Percentiles rank a stretch among this genome's conserved stretches.
Conservation (phyloP, 2,329 filamentous ascomycete species). For the Alternaria burnsii region DNA sequence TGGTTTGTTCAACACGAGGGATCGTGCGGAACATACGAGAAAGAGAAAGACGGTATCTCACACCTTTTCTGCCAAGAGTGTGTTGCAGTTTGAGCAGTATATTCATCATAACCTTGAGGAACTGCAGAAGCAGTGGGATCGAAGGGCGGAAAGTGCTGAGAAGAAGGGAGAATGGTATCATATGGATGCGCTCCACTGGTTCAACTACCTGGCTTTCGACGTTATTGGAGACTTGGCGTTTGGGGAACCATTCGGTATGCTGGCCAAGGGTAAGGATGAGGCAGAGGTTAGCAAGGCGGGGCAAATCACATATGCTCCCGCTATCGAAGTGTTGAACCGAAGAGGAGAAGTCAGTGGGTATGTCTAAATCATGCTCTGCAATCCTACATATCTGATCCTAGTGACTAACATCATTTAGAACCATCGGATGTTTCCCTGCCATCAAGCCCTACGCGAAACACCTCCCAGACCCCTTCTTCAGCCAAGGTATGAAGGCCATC, state of each 20-base stretch:
- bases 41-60: conserved; percentile 91
- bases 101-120: conserved; percentile 80
- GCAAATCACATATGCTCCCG: conserved; percentile 73
- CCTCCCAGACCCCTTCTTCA: conserved; percentile 84
- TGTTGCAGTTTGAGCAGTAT: conserved; percentile 87
- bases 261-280: conserved; percentile 76
- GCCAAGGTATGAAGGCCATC: conserved; percentile 75
- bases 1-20: conserved; percentile 88
- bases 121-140: conserved; percentile 77
- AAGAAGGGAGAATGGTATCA: conserved; percentile 65
- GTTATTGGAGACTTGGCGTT: conserved; percentile 72
- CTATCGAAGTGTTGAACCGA: conserved; percentile 88
- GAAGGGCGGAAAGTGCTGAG: conserved; percentile 59
- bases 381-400: not conserved
- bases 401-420: conserved; percentile 47
- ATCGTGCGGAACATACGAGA: conserved; percentile 81
- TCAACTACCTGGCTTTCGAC: conserved; percentile 69
- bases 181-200: conserved; percentile 81
- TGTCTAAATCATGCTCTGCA: conserved; percentile 12
- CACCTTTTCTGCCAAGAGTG: conserved; percentile 83
- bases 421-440: conserved; percentile 76
- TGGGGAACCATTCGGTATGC: conserved; percentile 83
- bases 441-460: conserved; percentile 83
- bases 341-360: conserved; percentile 82
- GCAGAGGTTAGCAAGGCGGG: conserved; percentile 74